Base-by-base conservation (phyloP, 2,329 filamentous ascomycete genomes). In the Pseudocercospora fijiensis region DNA sequence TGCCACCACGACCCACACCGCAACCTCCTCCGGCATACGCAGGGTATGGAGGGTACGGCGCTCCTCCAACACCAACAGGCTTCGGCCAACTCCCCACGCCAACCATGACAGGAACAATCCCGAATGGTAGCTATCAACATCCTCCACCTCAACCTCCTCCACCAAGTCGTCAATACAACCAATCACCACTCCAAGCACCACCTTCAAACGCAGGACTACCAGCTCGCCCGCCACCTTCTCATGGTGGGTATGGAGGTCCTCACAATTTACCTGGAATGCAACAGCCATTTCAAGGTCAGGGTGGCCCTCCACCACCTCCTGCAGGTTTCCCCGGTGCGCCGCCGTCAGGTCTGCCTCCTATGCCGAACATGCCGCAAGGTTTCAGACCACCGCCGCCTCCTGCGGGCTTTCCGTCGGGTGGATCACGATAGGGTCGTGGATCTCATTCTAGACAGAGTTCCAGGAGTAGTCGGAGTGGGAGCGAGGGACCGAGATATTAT, bases 151-250 rank as follows among this genome's bases (percentile, higher is more conserved):
- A 56, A 53, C 57, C 57, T 4, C 64, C 63, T 20, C 65, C 67
- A 9, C 49, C 64, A 11, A 59, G 62, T 33, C 71, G 74, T 65
- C 67, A 70, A 24, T 72, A 69, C 65, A 71, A 70, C 26, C 76
- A 75, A 65, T 74, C 80, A 61, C 82, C 86, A 28, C 83, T 88
- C 13, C 83, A 85, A 13, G 85, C 86, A 55, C 85, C 87, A 33
- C 83, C 85, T 13, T 80, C 83, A 7, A 84, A 83, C 27, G 82
- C 84, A 16, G 86, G 86, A 13, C 75, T 88, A 26, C 89, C 89
- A 43, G 87, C 88, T 62, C 81, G 89, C 43, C 89, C 89, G n/a
- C 89, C 89, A 3, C 87, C 87, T 18, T 86, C 83, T 16, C 86
- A 88, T 71, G 86, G 80, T 57, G 87, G 87, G 1, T 90, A 89